phyloP scores from a whole-genome alignment of 106 monocot genomes.

The Dendrobium nobile region DNA sequence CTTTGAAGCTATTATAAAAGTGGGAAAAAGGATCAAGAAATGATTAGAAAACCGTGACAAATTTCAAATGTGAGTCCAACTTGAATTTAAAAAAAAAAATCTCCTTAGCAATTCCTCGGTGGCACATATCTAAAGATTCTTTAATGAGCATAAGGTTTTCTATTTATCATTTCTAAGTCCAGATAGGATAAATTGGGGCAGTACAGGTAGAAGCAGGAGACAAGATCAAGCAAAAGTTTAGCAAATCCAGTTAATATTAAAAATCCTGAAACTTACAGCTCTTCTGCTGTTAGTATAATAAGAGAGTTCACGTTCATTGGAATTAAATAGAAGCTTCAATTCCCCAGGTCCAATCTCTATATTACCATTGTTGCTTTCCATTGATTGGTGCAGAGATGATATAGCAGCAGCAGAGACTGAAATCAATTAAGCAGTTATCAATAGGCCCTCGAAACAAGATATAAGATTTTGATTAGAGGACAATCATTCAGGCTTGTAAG shows the following conservation, averaged over 20 bases:
- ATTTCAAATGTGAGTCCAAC: neutral
- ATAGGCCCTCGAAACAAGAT: neutral
- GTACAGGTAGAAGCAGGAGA: neutral
- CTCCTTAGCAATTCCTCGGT: neutral
- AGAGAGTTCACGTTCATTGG: slow-evolving; percentile 35
- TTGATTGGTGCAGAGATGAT: slow-evolving; percentile 28
- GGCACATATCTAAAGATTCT: neutral
- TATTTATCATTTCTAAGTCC: neutral
- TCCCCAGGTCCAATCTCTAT: slow-evolving; percentile 63
- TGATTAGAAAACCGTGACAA: neutral
- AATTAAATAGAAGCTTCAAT: slow-evolving; percentile 70
- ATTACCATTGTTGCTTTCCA: slow-evolving; percentile 18
- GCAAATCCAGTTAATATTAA: neutral
- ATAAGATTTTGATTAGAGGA: neutral
- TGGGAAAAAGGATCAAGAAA: neutral
- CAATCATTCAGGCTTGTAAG: neutral
- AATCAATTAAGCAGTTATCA: slow-evolving; percentile 5
- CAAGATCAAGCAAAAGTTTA: neutral
- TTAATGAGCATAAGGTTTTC: neutral
- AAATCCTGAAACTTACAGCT: slow-evolving; percentile 32
- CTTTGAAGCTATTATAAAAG: neutral
- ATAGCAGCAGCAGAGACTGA: slow-evolving; percentile 34
- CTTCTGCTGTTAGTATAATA: slow-evolving; percentile 55
- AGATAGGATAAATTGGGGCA: neutral
- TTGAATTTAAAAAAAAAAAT: neutral